Base-by-base conservation (phyloP, 495 filamentous ascomycete species). In the Talaromyces adpressus region DNA sequence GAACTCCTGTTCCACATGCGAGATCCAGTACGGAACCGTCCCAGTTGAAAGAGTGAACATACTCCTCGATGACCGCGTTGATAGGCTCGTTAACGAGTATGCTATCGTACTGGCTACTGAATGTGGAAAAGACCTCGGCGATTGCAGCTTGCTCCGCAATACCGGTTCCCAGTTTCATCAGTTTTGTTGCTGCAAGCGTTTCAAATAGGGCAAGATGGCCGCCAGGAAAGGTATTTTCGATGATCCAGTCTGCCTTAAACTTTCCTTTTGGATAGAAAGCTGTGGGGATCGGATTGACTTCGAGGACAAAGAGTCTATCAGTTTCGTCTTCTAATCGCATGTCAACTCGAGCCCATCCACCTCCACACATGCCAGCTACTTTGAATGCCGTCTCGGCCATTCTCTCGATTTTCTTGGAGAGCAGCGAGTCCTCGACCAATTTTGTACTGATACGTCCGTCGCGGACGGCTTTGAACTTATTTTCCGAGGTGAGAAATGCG, bases 141-240 rank as follows among this genome's bases (percentile, higher is more conserved):
- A 60, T 16, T 18, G 49, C 34, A 8, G 20, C 12, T 16, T 47
- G 56, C 30, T 20, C 9, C 7, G 20, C 36, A 9, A 8, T 14
- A 30, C 49, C 18, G 25, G 29, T n/a, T 27, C 62, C 56, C 53
- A 49, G 29, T 20, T 60, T 54, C 29, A 64, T 64, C 62, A 36
- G 62, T 36, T 64, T 64, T 9, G 57, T 64, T 12, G 62, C 36
- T 12, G 59, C 16, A 14, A 64, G 56, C 62, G 59, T 64, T 18
- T 64, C 62, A 36, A 64, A 64, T 22, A 64, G 57, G 11, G 62
- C 62, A 29, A 18, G 9, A 16, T 64, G 62, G 11, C 56, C 62
- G 29, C 62, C 62, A 9, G 62, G 62, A 36, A 59, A 64, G 32
- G 34, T 41, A 23, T 64, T 36, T 29, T 30, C 18, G 32, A 64